Conservation (phyloP, 2,329 filamentous ascomycete genomes). For the Cryphonectria radicalis region DNA sequence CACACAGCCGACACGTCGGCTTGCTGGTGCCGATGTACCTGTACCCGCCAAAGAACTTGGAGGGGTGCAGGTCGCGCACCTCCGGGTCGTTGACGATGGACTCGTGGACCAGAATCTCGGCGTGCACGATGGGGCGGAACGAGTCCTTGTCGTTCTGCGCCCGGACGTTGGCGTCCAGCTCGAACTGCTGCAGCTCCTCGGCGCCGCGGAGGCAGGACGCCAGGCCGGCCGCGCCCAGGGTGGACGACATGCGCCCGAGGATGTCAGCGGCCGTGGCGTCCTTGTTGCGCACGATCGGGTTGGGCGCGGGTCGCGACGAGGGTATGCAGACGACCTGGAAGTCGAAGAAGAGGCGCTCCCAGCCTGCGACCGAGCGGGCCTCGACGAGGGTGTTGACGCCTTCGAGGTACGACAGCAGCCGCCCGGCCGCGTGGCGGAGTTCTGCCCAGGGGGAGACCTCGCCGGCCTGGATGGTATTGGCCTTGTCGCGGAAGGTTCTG, state of each 20-base stretch:
- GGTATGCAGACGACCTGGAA: conserved; percentile 35
- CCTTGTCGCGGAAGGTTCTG: conserved; percentile 30
- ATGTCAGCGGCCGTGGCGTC: conserved; percentile 30
- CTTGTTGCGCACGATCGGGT: conserved; percentile 24
- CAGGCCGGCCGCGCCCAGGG: background rate
- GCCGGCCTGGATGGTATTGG: conserved; percentile 9
- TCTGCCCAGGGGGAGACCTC: conserved; percentile 33
- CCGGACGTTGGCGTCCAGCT: conserved; percentile 29
- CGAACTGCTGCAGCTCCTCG: conserved; percentile 30
- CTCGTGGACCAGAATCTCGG: conserved; percentile 40
- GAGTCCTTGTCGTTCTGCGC: background rate
- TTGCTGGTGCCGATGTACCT: conserved; percentile 48
- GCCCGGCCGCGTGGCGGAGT: conserved; percentile 35
- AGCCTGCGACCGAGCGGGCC: conserved; percentile 31
- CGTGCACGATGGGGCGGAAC: conserved; percentile 42
- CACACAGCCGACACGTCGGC: conserved; percentile 45
- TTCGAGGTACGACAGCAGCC: conserved; percentile 37
- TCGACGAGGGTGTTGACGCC: conserved; percentile 33
- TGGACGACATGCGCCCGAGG: conserved; percentile 29
- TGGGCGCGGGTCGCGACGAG: conserved; percentile 33
- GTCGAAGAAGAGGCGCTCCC: conserved; percentile 40
- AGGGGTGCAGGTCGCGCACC: background rate
- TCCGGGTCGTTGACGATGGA: conserved; percentile 29
- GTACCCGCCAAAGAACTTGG: conserved; percentile 39
- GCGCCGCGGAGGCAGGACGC: conserved; percentile 22